These are phyloP conservation scores for Nectriaceae sp. DNA, from an alignment of 2,329 filamentous ascomycete genomes.

Conservation along the genomic window DNA sequence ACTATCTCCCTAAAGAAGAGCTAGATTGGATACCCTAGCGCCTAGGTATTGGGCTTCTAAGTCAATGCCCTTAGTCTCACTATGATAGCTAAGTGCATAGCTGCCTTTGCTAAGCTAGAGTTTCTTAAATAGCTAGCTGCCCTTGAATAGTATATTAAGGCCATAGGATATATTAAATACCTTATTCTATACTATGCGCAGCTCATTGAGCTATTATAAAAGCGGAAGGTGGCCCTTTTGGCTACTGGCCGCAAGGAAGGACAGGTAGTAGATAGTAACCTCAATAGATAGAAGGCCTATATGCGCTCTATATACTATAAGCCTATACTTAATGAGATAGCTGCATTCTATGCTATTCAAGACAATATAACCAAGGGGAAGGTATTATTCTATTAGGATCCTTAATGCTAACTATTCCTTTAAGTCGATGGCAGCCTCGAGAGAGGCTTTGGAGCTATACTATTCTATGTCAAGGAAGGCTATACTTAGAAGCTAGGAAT, in stretches of 20 bases:
- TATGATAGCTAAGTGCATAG: not conserved
- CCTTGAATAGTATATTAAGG: not conserved
- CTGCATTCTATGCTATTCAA: not conserved
- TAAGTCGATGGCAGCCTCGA: not conserved
- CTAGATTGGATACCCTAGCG: conserved; percentile 4
- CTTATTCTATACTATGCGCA: not conserved
- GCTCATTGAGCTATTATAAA: not conserved
- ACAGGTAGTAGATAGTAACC: not conserved
- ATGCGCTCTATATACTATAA: not conserved
- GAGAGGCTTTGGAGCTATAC: not conserved
- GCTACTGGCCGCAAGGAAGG: not conserved
- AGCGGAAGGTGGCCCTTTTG: not conserved
- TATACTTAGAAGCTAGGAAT: not conserved
- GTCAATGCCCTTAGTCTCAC: not conserved
- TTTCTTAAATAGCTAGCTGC: not conserved
- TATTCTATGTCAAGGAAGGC: not conserved
- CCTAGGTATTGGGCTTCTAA: not conserved
- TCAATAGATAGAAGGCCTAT: not conserved
- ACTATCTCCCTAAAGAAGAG: not conserved
- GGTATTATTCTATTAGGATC: not conserved
- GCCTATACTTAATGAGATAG: not conserved
- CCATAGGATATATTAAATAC: not conserved
- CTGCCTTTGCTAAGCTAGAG: not conserved
- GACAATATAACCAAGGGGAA: not conserved
- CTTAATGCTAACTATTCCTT: not conserved